A percentile compares a stretch with the other conserved stretches of the same genome.
Evolutionary conservation across 495 filamentous ascomycete genomes (phyloP).

Genomic region (Neurospora sp.): DNA sequence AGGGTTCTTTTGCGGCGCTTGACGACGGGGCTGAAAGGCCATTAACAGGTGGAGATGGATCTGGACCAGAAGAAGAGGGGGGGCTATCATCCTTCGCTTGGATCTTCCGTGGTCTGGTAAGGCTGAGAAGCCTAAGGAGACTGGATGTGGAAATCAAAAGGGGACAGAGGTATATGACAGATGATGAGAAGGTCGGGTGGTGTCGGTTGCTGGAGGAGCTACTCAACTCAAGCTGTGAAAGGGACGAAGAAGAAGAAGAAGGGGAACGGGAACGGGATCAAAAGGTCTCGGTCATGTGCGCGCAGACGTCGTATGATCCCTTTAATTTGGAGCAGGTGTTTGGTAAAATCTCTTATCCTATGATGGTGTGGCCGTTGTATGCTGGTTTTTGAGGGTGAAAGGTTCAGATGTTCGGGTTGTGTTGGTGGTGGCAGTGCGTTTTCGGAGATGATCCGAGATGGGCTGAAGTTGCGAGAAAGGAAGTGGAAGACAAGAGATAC

Average conservation of each 20-base stretch:
- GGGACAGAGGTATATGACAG: neutral
- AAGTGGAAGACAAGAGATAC: neutral
- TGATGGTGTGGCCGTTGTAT: neutral
- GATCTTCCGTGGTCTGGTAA: slow-evolving; percentile 1
- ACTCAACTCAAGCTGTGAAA: neutral
- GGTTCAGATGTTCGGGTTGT: neutral
- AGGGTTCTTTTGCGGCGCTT: neutral
- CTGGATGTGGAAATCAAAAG: slow-evolving; percentile 10
- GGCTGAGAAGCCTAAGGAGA: slow-evolving; percentile 4
- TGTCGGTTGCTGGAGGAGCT: neutral
- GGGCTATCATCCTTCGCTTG: neutral
- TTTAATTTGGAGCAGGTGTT: neutral
- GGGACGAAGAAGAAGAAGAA: neutral
- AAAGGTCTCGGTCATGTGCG: neutral
- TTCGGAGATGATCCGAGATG: neutral
- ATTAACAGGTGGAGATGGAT: neutral
- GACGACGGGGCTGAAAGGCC: neutral
- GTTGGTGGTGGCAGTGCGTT: neutral
- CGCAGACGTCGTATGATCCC: neutral
- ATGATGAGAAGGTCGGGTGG: slow-evolving; percentile 2
- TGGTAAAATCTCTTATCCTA: neutral
- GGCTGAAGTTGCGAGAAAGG: neutral
- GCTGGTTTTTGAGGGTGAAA: neutral
- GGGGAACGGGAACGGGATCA: neutral
- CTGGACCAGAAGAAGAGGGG: neutral